Base-by-base conservation (phyloP, 2,329 filamentous ascomycete species). In the Penicillium fuscoglaucum region DNA sequence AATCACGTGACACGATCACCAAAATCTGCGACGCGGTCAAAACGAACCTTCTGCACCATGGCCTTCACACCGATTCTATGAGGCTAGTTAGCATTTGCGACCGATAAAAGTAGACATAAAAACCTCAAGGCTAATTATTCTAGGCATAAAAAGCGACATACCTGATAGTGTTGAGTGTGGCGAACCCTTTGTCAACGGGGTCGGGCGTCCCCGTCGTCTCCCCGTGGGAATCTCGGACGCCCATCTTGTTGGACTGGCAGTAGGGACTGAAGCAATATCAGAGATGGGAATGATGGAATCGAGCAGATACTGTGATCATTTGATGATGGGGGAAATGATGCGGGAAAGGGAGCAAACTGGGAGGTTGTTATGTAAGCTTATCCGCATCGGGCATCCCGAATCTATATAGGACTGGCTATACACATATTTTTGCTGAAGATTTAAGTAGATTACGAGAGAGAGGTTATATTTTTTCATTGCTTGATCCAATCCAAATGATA, bases 81-180 rank as follows among this genome's bases (percentile, higher is more conserved):
- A n/a, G 21, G 50, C 58, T 47, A 52, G 60, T 76, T 62, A 76
- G 72, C 47, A 61, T 24, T 70, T 65, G 68, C 68, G 74, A 72
- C 70, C 74, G 74, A 66, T 57, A 46, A 75, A 76, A 68, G 15
- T 47, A 5, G 59, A 55, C 1, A 6, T 41, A 21, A 51, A 58
- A 19, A 62, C 9, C 35, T n/a, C 21, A 15, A 13, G 17, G 39
- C 17, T 21, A 57, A 49, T 48, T 53, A 59, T 54, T 64, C 47
- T 26, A 15, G 10, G 33, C 8, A 31, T n/a, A 29, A 52, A 37
- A 46, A 15, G 52, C 54, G 66, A 78, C 86, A 69, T 81, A 90
- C 89, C 85, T 85, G 67, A 98, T 82, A 31, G 92, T 93, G 68
- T 91, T 89, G 61, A 95, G 80, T 37, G 92, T 97, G 66, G 93